Percentiles rank a stretch among this genome's conserved stretches.
phyloP scores from a whole-genome alignment of 768 basidiomycete species.

The Lyophyllum semitale region DNA sequence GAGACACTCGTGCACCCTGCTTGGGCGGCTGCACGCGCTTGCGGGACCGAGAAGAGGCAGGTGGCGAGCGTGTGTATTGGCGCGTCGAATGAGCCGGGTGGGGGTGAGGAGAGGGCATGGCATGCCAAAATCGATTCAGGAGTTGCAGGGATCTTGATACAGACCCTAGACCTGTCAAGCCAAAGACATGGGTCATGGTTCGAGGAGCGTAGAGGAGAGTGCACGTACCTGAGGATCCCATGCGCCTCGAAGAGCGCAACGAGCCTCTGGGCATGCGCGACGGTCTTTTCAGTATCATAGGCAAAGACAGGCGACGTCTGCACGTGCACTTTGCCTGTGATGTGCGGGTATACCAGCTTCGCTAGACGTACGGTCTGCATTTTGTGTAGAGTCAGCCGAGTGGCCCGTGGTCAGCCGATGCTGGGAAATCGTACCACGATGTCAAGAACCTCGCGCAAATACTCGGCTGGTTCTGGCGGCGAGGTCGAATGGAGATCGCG shows the following conservation, averaged over 20 bases:
- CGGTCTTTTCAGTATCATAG: slow-evolving; percentile 40
- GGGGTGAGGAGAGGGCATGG: slow-evolving; percentile 39
- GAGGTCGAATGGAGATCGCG: slow-evolving; percentile 11
- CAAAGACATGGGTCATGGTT: neutral
- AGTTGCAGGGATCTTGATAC: slow-evolving; percentile 62
- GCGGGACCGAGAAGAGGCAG: slow-evolving; percentile 53
- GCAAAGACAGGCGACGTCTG: slow-evolving; percentile 46
- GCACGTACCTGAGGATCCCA: slow-evolving; percentile 40
- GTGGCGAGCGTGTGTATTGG: slow-evolving; percentile 55
- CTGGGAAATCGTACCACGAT: slow-evolving; percentile 31
- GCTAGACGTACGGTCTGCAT: slow-evolving; percentile 45
- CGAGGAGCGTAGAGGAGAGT: neutral
- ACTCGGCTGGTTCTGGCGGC: slow-evolving; percentile 15
- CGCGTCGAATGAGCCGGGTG: slow-evolving; percentile 11
- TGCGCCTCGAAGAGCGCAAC: slow-evolving; percentile 41
- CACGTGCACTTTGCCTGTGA: slow-evolving; percentile 44
- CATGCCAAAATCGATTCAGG: slow-evolving; percentile 55
- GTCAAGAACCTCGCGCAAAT: slow-evolving; percentile 37
- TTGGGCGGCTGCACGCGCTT: slow-evolving; percentile 55
- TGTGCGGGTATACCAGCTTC: slow-evolving; percentile 41
- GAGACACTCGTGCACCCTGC: slow-evolving; percentile 54
- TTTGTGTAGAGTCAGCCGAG: neutral
- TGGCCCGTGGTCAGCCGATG: neutral
- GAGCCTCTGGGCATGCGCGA: slow-evolving; percentile 43
- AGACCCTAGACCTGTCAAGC: slow-evolving; percentile 42